These are phyloP conservation scores for Parasitella parasitica DNA, from an alignment of 371 early-diverging fungal genomes.

Conservation along the genomic window DNA sequence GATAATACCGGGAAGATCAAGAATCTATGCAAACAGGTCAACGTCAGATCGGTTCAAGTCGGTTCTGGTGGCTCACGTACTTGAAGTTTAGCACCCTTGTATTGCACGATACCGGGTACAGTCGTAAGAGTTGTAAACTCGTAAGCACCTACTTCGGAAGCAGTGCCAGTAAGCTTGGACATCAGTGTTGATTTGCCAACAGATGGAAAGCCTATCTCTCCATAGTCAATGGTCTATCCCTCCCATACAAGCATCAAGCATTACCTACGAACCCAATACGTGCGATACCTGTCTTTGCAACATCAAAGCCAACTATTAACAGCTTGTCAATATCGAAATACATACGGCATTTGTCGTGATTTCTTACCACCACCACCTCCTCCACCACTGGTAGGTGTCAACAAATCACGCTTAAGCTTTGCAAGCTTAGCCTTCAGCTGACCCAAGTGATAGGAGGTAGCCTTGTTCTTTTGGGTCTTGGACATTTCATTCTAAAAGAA, in stretches of 20 bases:
- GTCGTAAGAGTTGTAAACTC: slow-evolving; percentile 99
- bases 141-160: slow-evolving; percentile 95
- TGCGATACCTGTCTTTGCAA: slow-evolving; percentile 96
- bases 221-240: neutral
- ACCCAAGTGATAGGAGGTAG: slow-evolving; percentile 98
- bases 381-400: slow-evolving; percentile 82
- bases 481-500: slow-evolving; percentile 60
- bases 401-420: slow-evolving; percentile 91
- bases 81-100: slow-evolving; percentile 97
- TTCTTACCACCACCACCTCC: slow-evolving; percentile 74
- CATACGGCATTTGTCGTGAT: neutral
- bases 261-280: slow-evolving; percentile 90
- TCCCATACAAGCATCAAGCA: neutral
- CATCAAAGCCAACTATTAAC: slow-evolving; percentile 87
- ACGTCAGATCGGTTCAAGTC: neutral
- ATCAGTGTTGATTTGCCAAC: slow-evolving; percentile 98
- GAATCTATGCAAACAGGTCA: slow-evolving; percentile 28
- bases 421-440: slow-evolving; percentile 98
- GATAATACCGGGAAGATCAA: slow-evolving; percentile 93
- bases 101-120: slow-evolving; percentile 94
- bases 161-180: slow-evolving; percentile 97
- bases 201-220: slow-evolving; percentile 88
- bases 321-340: neutral
- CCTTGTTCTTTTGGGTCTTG: slow-evolving; percentile 80
- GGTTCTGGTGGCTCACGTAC: slow-evolving; percentile 15